Evolutionary conservation across 2,329 filamentous ascomycete genomes (phyloP).

Genomic region (Aureobasidium uvarum): DNA sequence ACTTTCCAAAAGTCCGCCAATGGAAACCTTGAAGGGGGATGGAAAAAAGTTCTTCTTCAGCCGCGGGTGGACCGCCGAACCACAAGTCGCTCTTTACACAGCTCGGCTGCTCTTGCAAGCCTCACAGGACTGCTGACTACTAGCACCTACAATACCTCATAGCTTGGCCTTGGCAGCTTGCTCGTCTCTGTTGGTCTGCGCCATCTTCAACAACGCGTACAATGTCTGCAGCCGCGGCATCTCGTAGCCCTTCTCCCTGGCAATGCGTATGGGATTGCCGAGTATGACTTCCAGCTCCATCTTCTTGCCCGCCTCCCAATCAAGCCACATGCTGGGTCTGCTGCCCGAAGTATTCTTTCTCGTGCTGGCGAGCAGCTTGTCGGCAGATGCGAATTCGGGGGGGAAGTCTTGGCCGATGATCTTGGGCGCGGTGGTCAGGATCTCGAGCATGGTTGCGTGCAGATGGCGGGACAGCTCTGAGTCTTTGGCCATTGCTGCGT

Average conservation of each 20-base stretch:
- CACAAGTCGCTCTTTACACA: not conserved
- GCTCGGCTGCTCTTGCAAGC: slow-evolving; percentile 1
- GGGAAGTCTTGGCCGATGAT: slow-evolving; percentile 63
- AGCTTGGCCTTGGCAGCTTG: slow-evolving; percentile 20
- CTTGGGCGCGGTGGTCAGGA: slow-evolving; percentile 61
- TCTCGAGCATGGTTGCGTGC: slow-evolving; percentile 66
- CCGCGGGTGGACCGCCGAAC: not conserved
- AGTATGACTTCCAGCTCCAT: slow-evolving; percentile 72
- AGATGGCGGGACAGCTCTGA: slow-evolving; percentile 62
- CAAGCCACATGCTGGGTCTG: slow-evolving; percentile 59
- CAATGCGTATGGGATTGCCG: slow-evolving; percentile 67
- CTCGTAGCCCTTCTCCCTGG: slow-evolving; percentile 60
- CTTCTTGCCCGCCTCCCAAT: slow-evolving; percentile 55
- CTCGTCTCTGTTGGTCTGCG: slow-evolving; percentile 54
- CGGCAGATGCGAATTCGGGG: slow-evolving; percentile 58
- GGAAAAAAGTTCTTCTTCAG: not conserved
- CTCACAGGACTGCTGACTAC: not conserved
- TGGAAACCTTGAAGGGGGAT: slow-evolving; percentile 1
- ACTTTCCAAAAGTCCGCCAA: slow-evolving; percentile 20
- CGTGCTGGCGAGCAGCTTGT: slow-evolving; percentile 62
- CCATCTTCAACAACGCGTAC: slow-evolving; percentile 64
- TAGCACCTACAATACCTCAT: not conserved
- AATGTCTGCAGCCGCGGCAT: slow-evolving; percentile 65
- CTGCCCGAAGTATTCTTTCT: slow-evolving; percentile 61
- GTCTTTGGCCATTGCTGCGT: slow-evolving; percentile 65